A percentile compares a stretch with the other conserved stretches of the same genome.
Evolutionary conservation across 345 rosid species (phyloP).

Genomic region (Dipteronia sinensis): DNA sequence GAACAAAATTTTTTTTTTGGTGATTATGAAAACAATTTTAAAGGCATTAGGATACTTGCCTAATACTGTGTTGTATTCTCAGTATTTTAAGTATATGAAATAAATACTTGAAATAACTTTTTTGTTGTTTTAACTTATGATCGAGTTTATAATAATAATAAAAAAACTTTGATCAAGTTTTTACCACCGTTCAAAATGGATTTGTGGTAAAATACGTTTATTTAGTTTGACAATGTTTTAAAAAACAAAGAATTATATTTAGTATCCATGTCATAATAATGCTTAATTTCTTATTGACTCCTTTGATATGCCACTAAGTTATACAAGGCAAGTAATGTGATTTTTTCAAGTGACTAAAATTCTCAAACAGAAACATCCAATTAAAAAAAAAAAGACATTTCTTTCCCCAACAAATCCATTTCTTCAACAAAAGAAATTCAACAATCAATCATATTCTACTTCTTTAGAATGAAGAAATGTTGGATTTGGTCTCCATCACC

Average conservation of each 20-base stretch:
- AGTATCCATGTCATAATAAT: too few species aligned
- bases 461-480: constrained; percentile 31
- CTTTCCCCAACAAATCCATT: neutral
- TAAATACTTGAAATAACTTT: too few species aligned
- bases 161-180: too few species aligned
- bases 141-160: too few species aligned
- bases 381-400: neutral
- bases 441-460: constrained; percentile 21
- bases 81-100: too few species aligned
- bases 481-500: constrained; percentile 26
- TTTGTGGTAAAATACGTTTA: too few species aligned
- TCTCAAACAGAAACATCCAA: neutral
- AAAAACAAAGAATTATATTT: too few species aligned
- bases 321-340: neutral
- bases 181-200: too few species aligned
- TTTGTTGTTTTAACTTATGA: too few species aligned
- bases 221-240: too few species aligned
- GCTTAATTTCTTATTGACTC: too few species aligned
- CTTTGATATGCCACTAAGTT: neutral
- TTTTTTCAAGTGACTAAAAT: neutral
- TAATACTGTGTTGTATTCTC: neutral
- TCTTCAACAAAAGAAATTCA: neutral
- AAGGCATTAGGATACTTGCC: neutral
- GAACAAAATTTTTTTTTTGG: neutral
- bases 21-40: neutral